These are phyloP conservation scores for Trichoderma atrobrunneum DNA, from an alignment of 2,329 filamentous ascomycete genomes.

Conservation along the genomic window DNA sequence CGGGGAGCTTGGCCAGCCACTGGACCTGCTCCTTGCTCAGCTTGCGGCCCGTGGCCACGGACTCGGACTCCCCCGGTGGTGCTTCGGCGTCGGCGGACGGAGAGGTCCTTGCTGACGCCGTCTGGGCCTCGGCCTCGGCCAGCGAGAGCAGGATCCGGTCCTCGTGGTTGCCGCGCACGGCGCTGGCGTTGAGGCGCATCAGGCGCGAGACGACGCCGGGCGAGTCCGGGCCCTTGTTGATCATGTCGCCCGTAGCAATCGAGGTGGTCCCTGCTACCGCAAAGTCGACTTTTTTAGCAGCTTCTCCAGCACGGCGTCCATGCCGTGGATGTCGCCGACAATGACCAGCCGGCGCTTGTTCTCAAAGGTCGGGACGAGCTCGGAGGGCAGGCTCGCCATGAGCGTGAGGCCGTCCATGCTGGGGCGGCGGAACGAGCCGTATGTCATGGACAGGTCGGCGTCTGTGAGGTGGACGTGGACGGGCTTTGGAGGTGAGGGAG, in stretches of 20 bases:
- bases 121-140: conserved; percentile 28
- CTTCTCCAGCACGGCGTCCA: conserved; percentile 62
- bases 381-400: conserved; percentile 31
- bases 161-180: conserved; percentile 90
- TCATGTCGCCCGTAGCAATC: conserved; percentile 74
- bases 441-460: conserved; percentile 40
- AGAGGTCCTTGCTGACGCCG: conserved; percentile 29
- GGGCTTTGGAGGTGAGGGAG: not conserved
- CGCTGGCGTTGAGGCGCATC: conserved; percentile 70
- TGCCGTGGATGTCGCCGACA: conserved; percentile 91
- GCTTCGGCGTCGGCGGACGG: conserved; percentile 24
- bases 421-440: conserved; percentile 41
- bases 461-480: conserved; percentile 23
- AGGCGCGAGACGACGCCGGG: conserved; percentile 72
- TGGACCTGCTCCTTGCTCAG: conserved; percentile 57
- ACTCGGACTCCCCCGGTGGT: conserved; percentile 35
- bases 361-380: conserved; percentile 33
- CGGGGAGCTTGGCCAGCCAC: conserved; percentile 69
- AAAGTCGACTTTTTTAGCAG: conserved; percentile 69
- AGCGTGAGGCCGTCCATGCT: conserved; percentile 34
- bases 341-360: conserved; percentile 66
- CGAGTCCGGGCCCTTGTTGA: conserved; percentile 86
- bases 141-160: conserved; percentile 74
- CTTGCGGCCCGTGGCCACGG: conserved; percentile 55
- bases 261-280: conserved; percentile 59